These are phyloP conservation scores for Aspergillus puulaauensis DNA, from an alignment of 2,329 filamentous ascomycete species.

Conservation along the genomic window DNA sequence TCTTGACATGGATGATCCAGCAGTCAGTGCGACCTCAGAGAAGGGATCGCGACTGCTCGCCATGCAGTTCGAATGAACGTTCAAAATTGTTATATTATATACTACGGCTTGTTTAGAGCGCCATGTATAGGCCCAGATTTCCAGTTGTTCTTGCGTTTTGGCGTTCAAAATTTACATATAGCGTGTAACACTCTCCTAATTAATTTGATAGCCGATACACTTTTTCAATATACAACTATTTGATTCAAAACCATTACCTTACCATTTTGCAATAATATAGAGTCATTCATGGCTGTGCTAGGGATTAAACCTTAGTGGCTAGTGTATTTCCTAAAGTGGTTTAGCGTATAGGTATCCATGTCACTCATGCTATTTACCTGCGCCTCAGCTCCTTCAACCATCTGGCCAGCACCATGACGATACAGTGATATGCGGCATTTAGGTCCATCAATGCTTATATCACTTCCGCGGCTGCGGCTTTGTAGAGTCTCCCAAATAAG, in stretches of 20 bases:
- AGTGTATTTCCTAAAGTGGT: neutral
- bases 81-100: neutral
- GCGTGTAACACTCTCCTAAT: neutral
- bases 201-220: neutral
- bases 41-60: constrained; percentile 15
- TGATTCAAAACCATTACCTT: neutral
- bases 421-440: neutral
- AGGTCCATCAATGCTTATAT: neutral
- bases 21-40: constrained; percentile 32
- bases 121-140: neutral
- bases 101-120: neutral
- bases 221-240: neutral
- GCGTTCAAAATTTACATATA: neutral
- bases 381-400: neutral
- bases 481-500: neutral
- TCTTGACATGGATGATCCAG: constrained; percentile 45
- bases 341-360: neutral
- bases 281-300: neutral
- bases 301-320: neutral
- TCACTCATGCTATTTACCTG: neutral
- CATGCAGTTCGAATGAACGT: constrained; percentile 4
- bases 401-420: neutral
- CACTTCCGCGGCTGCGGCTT: neutral
- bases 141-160: neutral
- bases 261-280: neutral